phyloP scores from a whole-genome alignment of 2,329 filamentous ascomycete genomes.

The Hysterium pulicare region DNA sequence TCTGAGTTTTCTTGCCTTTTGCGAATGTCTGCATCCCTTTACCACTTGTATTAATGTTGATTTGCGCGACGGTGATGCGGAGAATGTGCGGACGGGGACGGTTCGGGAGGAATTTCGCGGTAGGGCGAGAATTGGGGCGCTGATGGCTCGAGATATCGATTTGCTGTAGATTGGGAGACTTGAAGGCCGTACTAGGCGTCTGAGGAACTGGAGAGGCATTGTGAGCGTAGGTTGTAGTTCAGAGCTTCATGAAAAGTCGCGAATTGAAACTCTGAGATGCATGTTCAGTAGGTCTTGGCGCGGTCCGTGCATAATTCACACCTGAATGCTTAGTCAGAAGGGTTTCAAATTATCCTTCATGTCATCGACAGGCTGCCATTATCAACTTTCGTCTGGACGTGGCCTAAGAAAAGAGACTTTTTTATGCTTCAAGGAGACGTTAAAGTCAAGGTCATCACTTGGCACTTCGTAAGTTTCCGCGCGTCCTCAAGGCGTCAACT shows the following conservation, averaged over 20 bases:
- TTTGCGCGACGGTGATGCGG: constrained; percentile 34
- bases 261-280: background rate
- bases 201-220: constrained; percentile 41
- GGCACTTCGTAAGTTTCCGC: background rate
- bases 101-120: constrained; percentile 12
- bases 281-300: background rate
- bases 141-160: constrained; percentile 12
- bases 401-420: background rate
- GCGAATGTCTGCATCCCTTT: constrained; percentile 71
- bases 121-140: constrained; percentile 20
- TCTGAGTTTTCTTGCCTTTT: constrained; percentile 78
- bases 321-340: background rate
- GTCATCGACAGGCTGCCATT: background rate
- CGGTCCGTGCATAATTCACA: background rate
- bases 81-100: constrained; percentile 33
- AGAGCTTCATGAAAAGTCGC: background rate
- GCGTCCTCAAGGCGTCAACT: background rate
- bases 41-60: constrained; percentile 51
- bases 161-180: constrained; percentile 16
- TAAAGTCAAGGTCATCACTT: no score
- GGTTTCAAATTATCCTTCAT: no score
- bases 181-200: constrained; percentile 36
- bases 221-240: constrained; percentile 5
- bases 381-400: background rate
- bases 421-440: no score